Percentiles rank a stretch among this genome's conserved stretches.
phyloP scores from a whole-genome alignment of 139 green algal genomes.

The Yamagishiella unicocca region DNA sequence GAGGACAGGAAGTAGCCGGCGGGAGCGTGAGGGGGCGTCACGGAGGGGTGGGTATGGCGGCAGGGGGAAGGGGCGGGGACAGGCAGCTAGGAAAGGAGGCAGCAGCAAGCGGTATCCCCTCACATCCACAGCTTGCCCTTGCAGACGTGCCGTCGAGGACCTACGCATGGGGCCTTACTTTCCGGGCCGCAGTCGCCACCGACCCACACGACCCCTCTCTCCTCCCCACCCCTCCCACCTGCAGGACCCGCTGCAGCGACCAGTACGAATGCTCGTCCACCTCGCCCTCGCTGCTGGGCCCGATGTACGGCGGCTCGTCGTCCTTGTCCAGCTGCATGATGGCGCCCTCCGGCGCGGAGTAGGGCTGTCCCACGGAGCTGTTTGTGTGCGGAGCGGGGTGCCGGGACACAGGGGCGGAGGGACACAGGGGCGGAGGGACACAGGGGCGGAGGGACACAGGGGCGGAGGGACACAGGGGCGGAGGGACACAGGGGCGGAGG shows the following conservation, averaged over 20 bases:
- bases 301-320: constrained; percentile 30
- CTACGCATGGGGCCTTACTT: too few species aligned
- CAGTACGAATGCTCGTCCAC: constrained; percentile 42
- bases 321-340: constrained; percentile 22
- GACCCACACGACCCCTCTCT: not conserved
- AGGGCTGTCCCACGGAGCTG: not conserved
- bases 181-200: not conserved
- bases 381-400: too few species aligned
- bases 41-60: not conserved
- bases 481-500: not conserved
- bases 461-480: too few species aligned
- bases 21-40: not conserved
- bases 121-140: too few species aligned
- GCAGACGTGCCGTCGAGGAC: too few species aligned
- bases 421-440: too few species aligned
- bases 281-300: constrained; percentile 17
- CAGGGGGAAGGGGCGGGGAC: not conserved
- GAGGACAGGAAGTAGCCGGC: too few species aligned
- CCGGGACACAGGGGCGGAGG: too few species aligned
- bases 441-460: too few species aligned
- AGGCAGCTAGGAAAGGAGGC: not conserved
- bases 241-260: constrained; percentile 55
- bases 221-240: constrained; percentile 29
- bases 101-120: too few species aligned
- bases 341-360: not conserved